phyloP scores from a whole-genome alignment of 1,284 basidiomycete species.

The Grifola frondosa region DNA sequence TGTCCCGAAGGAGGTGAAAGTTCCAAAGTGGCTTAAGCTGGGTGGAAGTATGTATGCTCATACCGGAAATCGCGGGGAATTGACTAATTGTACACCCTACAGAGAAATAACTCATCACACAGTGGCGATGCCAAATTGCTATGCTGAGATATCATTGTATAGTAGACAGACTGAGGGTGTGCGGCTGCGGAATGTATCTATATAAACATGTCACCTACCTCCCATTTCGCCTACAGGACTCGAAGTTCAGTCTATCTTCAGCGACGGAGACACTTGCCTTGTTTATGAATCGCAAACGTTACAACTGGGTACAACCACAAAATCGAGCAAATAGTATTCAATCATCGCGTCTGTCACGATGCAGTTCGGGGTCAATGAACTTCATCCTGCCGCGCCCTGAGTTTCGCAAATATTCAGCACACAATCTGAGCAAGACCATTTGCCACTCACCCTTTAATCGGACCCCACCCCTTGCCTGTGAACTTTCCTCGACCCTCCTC shows the following conservation, averaged over 20 bases:
- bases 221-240: no score
- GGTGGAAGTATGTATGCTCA: slow-evolving; percentile 31
- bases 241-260: no score
- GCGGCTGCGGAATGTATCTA: no score
- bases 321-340: background rate
- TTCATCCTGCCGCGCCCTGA: slow-evolving; percentile 67
- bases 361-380: slow-evolving; percentile 59
- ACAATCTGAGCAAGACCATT: background rate
- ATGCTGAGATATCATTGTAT: no score
- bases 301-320: background rate
- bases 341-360: slow-evolving; percentile 20
- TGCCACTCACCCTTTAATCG: slow-evolving; percentile 64
- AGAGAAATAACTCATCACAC: no score
- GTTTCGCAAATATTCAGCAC: background rate
- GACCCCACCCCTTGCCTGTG: slow-evolving; percentile 43
- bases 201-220: no score
- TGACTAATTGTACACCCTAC: no score
- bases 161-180: no score
- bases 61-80: no score
- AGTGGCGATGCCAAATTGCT: no score
- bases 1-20: slow-evolving; percentile 41
- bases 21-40: slow-evolving; percentile 73
- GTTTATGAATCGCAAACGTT: background rate
- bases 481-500: slow-evolving; percentile 35
- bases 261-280: no score